phyloP scores from a whole-genome alignment of 352 stramenopile genomes.

The Globisporangium lucens region DNA sequence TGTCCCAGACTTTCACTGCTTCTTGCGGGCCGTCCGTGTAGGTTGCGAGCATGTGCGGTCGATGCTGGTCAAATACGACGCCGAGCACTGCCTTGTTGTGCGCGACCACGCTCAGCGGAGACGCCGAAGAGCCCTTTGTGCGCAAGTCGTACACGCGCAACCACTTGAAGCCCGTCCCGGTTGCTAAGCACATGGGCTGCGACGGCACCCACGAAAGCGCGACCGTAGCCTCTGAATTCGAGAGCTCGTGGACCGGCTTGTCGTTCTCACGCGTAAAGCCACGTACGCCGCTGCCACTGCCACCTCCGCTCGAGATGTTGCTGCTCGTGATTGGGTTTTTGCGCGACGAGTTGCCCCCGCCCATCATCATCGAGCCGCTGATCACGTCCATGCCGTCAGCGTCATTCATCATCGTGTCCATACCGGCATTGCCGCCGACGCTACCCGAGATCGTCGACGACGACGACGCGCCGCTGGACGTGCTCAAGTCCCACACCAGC shows the following conservation, averaged over 20 bases:
- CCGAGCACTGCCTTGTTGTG: slow-evolving; percentile 84
- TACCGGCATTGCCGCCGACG: slow-evolving; percentile 18
- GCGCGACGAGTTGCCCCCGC: slow-evolving; percentile 7
- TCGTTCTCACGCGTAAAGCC: slow-evolving; percentile 33
- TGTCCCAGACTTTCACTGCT: slow-evolving; percentile 85
- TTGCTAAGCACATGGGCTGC: slow-evolving; percentile 75
- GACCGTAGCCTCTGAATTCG: slow-evolving; percentile 82
- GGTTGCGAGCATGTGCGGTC: slow-evolving; percentile 76
- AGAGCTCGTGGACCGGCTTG: slow-evolving; percentile 74
- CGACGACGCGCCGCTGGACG: slow-evolving; percentile 17
- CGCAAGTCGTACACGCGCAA: slow-evolving; percentile 82
- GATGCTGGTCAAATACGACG: slow-evolving; percentile 79
- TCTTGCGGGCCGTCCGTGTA: slow-evolving; percentile 83
- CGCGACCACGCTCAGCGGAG: slow-evolving; percentile 77
- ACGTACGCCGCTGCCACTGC: slow-evolving; percentile 9
- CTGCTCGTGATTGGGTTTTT: slow-evolving; percentile 14
- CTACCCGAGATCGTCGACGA: slow-evolving; percentile 19
- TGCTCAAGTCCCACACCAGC: slow-evolving; percentile 82
- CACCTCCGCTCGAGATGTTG: slow-evolving; percentile 12
- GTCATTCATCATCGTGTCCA: slow-evolving; percentile 31
- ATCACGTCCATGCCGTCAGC: slow-evolving; percentile 22
- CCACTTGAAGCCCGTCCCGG: slow-evolving; percentile 87
- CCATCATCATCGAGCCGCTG: slow-evolving; percentile 20
- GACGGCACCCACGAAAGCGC: slow-evolving; percentile 81
- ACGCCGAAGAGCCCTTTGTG: slow-evolving; percentile 30